Evolutionary conservation across 1,139 yeast species (phyloP).

Genomic region (Pichia sp.): DNA sequence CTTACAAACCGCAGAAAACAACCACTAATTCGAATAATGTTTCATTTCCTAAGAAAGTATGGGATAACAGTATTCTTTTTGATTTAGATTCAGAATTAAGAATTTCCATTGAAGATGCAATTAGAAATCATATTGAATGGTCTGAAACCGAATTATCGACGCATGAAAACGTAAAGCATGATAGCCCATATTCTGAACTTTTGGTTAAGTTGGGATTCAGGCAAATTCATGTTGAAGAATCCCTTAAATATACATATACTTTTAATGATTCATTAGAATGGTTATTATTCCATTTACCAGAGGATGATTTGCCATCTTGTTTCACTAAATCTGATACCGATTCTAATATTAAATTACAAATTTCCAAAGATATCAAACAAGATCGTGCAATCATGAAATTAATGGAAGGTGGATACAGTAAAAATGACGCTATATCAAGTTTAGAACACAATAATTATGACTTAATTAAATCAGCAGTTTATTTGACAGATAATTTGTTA

Average conservation of each 20-base stretch:
- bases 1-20: background rate
- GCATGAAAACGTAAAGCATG: slow-evolving; percentile 5
- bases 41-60: slow-evolving; percentile 51
- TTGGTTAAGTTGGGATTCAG: slow-evolving; percentile 60
- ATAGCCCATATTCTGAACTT: slow-evolving; percentile 16
- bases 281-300: slow-evolving; percentile 83
- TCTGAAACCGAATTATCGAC: slow-evolving; percentile 23
- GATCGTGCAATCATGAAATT: slow-evolving; percentile 52
- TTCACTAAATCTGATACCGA: slow-evolving; percentile 42
- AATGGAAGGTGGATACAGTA: slow-evolving; percentile 61
- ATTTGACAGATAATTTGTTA: slow-evolving; percentile 34
- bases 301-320: slow-evolving; percentile 75
- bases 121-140: slow-evolving; percentile 54
- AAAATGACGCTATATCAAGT: slow-evolving; percentile 51
- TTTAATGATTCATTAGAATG: slow-evolving; percentile 66
- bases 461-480: slow-evolving; percentile 48
- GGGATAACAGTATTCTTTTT: slow-evolving; percentile 47
- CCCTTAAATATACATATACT: slow-evolving; percentile 52
- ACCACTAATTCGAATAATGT: slow-evolving; percentile 14
- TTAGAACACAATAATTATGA: slow-evolving; percentile 38
- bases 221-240: slow-evolving; percentile 60
- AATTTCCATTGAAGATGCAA: slow-evolving; percentile 47
- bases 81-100: slow-evolving; percentile 47
- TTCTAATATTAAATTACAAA: slow-evolving; percentile 41
- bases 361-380: slow-evolving; percentile 39